Evolutionary conservation across 2,329 filamentous ascomycete genomes (phyloP), one percentile per base, ranked within the genome.

Genomic region (Aspergillus fischeri): DNA sequence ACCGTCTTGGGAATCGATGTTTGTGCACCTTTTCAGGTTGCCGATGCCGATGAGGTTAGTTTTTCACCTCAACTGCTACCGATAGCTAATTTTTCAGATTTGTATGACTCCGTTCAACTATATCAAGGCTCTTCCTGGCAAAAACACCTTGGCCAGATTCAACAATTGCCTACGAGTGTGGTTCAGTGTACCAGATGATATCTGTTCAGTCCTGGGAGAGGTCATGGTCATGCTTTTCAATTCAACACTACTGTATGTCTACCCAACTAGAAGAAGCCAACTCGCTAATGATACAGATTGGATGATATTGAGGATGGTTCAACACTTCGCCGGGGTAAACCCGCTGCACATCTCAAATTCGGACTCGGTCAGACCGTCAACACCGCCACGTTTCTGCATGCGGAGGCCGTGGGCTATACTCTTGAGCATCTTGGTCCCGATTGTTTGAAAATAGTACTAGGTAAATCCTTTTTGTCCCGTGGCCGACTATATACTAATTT

Each of bases 131-230:
- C 29, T 57, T 7, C 49, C 59, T 1, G 54, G 59, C 21, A 61
- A 61, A 24, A 55, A 51, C 24, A 57, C 57, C 3, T 29, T 61
- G n/a, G 20, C 32, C 10, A 56, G 38, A 17, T 49, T 59, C 2
- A 51, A 56, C 21, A 38, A 29, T 3, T 32, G 49, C 24, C 53
- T 61, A 17, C 20, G 42, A 1, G 21, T 45, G 1, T 61, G 57
- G 57, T 52, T 61, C 11, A 32, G 11, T 1, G 2, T 55, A 2
- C 27, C 49, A 2, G 58, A 51, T 8, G 14, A 49, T 7, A 55
- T 35, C 8, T 4, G 10, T 1, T n/a, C 11, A 1, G 35, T 52
- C 8, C 20, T 60, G 4, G 29, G 9, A 4, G 51, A 55, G 2
- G 14, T 51, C 27, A 53, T 50, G 38, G 51, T 27, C 0, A 55